Evolutionary conservation across 805 yeast species (phyloP).

Genomic region (Debaryomyces castellii): DNA sequence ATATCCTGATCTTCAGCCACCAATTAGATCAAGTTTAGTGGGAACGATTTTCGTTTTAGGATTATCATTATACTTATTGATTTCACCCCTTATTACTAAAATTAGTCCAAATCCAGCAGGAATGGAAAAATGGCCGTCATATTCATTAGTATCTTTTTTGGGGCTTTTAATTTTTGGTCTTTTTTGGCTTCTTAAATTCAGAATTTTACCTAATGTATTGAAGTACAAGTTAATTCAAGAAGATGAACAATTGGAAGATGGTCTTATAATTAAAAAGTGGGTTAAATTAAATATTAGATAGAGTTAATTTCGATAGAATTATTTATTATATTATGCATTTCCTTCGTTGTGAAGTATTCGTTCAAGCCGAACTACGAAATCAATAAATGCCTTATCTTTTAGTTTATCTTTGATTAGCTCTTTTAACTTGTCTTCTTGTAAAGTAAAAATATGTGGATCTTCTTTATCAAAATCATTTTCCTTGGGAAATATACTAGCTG

Average conservation of each 20-base stretch:
- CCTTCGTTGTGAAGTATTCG: slow-evolving; percentile 8
- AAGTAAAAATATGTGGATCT: neutral
- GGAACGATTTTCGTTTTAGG: slow-evolving; percentile 49
- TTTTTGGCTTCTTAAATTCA: slow-evolving; percentile 59
- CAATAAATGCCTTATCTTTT: slow-evolving; percentile 12
- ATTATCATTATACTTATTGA: slow-evolving; percentile 46
- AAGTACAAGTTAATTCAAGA: slow-evolving; percentile 46
- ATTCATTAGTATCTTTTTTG: slow-evolving; percentile 46
- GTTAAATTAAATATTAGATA: slow-evolving; percentile 7
- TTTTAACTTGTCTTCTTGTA: slow-evolving; percentile 6
- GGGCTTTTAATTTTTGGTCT: slow-evolving; percentile 43
- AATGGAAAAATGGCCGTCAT: slow-evolving; percentile 45
- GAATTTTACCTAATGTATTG: slow-evolving; percentile 44
- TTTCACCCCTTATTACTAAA: slow-evolving; percentile 47
- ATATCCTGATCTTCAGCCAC: slow-evolving; percentile 48
- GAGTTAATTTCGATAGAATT: neutral
- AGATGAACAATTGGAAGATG: slow-evolving; percentile 50
- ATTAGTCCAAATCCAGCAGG: slow-evolving; percentile 41
- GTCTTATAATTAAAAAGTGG: slow-evolving; percentile 60
- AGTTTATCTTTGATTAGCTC: slow-evolving; percentile 7
- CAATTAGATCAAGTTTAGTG: slow-evolving; percentile 48
- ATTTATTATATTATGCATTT: neutral
- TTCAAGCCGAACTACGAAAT: slow-evolving; percentile 17
- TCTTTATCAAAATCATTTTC: neutral
- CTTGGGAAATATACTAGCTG: too few relatives aligned